phyloP scores from a whole-genome alignment of 129 eudicot genomes.

The Logfia minima region DNA sequence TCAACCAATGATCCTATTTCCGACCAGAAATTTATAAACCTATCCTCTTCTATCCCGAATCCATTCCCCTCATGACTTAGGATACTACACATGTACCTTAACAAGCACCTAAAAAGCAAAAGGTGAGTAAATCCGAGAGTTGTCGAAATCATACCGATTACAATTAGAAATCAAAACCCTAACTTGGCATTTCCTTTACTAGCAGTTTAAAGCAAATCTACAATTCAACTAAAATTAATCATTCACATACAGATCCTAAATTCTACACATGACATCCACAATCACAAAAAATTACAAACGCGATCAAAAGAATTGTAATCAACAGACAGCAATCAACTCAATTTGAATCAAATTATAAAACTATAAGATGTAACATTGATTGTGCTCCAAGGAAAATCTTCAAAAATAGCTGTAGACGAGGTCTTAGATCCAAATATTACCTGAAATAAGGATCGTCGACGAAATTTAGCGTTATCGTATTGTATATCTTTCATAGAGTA shows the following conservation, averaged over 20 bases:
- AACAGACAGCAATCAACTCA: background rate
- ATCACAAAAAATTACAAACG: background rate
- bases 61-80: background rate
- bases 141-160: background rate
- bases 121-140: background rate
- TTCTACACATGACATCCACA: background rate
- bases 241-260: background rate
- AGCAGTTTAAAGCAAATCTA: background rate
- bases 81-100: background rate
- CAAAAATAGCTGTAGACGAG: conserved; percentile 9
- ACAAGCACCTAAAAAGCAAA: background rate
- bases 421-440: conserved; percentile 25
- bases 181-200: background rate
- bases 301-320: conserved; percentile 4
- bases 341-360: conserved; percentile 1
- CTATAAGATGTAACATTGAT: background rate
- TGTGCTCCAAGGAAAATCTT: background rate
- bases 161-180: background rate
- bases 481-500: conserved; percentile 68
- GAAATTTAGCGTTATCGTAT: conserved; percentile 90
- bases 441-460: conserved; percentile 61
- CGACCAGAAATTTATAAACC: background rate
- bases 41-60: background rate
- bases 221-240: background rate
- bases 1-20: background rate